A percentile compares a stretch with the other conserved stretches of the same genome.
These are phyloP conservation scores for Collybiopsis confluens DNA, from an alignment of 768 basidiomycete species.

Conservation along the genomic window DNA sequence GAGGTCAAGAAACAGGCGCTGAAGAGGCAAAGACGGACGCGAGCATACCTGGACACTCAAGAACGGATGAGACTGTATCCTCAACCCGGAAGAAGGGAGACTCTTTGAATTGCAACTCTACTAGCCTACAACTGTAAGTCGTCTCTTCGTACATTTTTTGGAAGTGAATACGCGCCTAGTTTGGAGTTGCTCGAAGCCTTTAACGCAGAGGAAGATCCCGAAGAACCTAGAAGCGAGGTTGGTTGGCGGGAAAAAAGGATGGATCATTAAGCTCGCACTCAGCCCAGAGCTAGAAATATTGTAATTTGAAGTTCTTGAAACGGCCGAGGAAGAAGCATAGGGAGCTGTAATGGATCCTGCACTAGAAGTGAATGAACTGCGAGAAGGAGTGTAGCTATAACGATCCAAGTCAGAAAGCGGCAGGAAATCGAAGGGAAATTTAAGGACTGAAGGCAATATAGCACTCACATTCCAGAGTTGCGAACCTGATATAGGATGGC, in stretches of 20 bases:
- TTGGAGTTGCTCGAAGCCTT: conserved; percentile 24
- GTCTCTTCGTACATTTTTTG: too few relatives aligned
- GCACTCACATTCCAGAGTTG: conserved; percentile 60
- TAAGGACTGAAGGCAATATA: conserved; percentile 1
- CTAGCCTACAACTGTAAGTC: too few relatives aligned
- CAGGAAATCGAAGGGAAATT: conserved; percentile 1
- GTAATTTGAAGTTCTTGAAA: conserved; percentile 20
- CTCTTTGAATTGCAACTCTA: conserved; percentile 72
- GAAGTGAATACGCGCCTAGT: conserved; percentile 22
- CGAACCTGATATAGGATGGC: conserved; percentile 65
- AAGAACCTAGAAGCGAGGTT: conserved; percentile 19
- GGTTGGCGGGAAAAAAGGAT: too few relatives aligned
- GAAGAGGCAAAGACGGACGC: not conserved
- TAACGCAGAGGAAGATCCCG: conserved; percentile 32
- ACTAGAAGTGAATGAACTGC: conserved; percentile 16
- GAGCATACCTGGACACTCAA: conserved; percentile 73
- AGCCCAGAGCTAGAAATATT: conserved; percentile 31
- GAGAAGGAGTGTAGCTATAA: conserved; percentile 9
- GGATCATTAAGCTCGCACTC: too few relatives aligned
- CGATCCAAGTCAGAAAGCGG: not conserved
- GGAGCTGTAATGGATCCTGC: conserved; percentile 14
- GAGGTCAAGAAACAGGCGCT: conserved; percentile 3
- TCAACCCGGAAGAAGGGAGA: conserved; percentile 76
- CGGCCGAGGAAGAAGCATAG: conserved; percentile 1
- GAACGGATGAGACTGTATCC: conserved; percentile 57